phyloP scores from a whole-genome alignment of 2,329 filamentous ascomycete genomes.

The Chalaropsis thielavioides region DNA sequence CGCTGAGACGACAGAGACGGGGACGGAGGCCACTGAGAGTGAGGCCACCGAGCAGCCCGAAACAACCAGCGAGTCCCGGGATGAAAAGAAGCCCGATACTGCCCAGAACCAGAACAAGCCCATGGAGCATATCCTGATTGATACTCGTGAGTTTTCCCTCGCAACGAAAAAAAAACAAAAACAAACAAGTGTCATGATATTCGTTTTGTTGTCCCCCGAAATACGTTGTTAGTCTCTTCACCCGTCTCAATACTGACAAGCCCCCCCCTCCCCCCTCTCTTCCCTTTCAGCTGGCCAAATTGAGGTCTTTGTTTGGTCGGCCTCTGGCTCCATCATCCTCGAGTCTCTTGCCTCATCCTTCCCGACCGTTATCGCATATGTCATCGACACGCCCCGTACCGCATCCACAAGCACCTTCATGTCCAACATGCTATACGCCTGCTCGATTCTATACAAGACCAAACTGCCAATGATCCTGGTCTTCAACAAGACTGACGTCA shows the following conservation, averaged over 20 bases:
- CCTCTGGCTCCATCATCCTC: slow-evolving; percentile 83
- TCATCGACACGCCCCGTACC: slow-evolving; percentile 92
- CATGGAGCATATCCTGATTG: slow-evolving; percentile 75
- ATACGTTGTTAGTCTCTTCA: not conserved
- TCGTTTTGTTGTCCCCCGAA: not conserved
- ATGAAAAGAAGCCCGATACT: slow-evolving; percentile 55
- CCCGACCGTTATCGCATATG: slow-evolving; percentile 90
- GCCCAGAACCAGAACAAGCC: slow-evolving; percentile 45
- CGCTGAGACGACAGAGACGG: slow-evolving; percentile 78
- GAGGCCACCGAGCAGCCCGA: slow-evolving; percentile 89
- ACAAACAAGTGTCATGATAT: not conserved
- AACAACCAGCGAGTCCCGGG: slow-evolving; percentile 79
- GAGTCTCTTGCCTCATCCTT: slow-evolving; percentile 87
- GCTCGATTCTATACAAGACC: slow-evolving; percentile 96
- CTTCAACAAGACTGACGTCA: slow-evolving; percentile 97
- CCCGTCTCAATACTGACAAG: not conserved
- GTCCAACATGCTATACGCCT: slow-evolving; percentile 99
- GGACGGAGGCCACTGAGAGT: slow-evolving; percentile 91
- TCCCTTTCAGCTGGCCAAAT: slow-evolving; percentile 63
- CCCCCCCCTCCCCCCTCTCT: not conserved
- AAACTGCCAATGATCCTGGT: slow-evolving; percentile 97
- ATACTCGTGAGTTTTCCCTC: slow-evolving; percentile 45
- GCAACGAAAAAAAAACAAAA: not conserved
- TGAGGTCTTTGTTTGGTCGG: slow-evolving; percentile 97
- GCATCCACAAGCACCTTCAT: slow-evolving; percentile 94